These are phyloP conservation scores for Berkeleyomyces basicola DNA, from an alignment of 2,329 filamentous ascomycete species.

Conservation along the genomic window DNA sequence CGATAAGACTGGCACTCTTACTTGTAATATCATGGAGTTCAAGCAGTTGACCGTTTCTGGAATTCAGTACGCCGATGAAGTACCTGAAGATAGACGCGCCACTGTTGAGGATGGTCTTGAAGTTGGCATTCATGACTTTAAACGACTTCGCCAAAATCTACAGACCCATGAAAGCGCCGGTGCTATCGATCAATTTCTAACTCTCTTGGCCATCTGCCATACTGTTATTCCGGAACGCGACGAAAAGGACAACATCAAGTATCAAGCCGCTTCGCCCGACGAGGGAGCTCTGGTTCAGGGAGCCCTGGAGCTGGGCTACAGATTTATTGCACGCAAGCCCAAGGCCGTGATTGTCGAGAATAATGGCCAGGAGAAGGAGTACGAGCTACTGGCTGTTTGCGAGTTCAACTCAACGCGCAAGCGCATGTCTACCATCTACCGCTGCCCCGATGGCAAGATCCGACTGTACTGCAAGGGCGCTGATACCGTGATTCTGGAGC, in stretches of 20 bases:
- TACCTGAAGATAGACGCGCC: slow-evolving; percentile 77
- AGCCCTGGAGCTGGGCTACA: slow-evolving; percentile 70
- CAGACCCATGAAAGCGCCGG: slow-evolving; percentile 33
- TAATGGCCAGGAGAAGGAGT: slow-evolving; percentile 57
- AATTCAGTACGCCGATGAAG: slow-evolving; percentile 81
- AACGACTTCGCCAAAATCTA: slow-evolving; percentile 54
- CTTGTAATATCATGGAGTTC: slow-evolving; percentile 98
- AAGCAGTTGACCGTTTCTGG: slow-evolving; percentile 87
- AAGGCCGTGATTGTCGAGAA: slow-evolving; percentile 71
- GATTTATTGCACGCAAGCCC: slow-evolving; percentile 80
- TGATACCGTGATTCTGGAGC: slow-evolving; percentile 92
- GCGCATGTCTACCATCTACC: slow-evolving; percentile 93
- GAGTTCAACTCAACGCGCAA: slow-evolving; percentile 90
- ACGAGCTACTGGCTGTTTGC: slow-evolving; percentile 87
- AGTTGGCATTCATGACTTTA: slow-evolving; percentile 72
- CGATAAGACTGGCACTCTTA: slow-evolving; percentile 91
- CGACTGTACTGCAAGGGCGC: slow-evolving; percentile 91
- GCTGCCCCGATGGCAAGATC: slow-evolving; percentile 90
- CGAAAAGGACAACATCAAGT: slow-evolving; percentile 78
- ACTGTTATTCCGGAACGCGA: slow-evolving; percentile 89
- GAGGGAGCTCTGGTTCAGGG: slow-evolving; percentile 95
- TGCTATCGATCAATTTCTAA: slow-evolving; percentile 63
- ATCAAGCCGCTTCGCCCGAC: slow-evolving; percentile 93
- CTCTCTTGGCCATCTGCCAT: slow-evolving; percentile 77
- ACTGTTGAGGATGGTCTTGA: slow-evolving; percentile 66